phyloP scores from a whole-genome alignment of 2,329 filamentous ascomycete species.

The Chrysoporthe deuterocubensis region DNA sequence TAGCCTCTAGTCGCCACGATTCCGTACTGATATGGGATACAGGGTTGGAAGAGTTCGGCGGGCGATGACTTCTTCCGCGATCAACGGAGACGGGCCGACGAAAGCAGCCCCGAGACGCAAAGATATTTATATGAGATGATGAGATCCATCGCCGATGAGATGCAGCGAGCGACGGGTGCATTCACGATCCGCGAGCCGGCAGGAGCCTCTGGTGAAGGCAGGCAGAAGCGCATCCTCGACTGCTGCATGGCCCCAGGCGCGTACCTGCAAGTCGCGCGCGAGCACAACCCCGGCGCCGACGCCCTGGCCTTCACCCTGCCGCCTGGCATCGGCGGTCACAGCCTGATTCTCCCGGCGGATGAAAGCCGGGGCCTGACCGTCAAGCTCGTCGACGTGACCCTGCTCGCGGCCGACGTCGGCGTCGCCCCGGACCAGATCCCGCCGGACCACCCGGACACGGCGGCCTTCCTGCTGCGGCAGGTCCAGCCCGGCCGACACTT shows the following conservation, averaged over 20 bases:
- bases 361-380: constrained; percentile 27
- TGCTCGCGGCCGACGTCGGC: constrained; percentile 55
- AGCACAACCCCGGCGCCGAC: not conserved
- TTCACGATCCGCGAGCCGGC: constrained; percentile 7
- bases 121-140: not conserved
- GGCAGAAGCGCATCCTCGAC: constrained; percentile 5
- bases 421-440: constrained; percentile 36
- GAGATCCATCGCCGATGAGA: constrained; percentile 4
- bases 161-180: not conserved
- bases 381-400: constrained; percentile 51
- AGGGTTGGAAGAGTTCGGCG: constrained; percentile 14
- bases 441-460: constrained; percentile 37
- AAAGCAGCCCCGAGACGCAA: not conserved
- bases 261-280: constrained; percentile 1
- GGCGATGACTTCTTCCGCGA: constrained; percentile 1
- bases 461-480: constrained; percentile 32
- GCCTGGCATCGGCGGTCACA: constrained; percentile 44
- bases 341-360: constrained; percentile 32
- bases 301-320: constrained; percentile 48
- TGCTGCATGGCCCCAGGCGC: constrained; percentile 15
- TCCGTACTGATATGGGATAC: not conserved
- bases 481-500: constrained; percentile 35
- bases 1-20: not conserved
- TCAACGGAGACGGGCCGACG: not conserved
- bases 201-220: not conserved